Percentiles rank a stretch among this genome's conserved stretches.
phyloP scores from a whole-genome alignment of 345 rosid species.

The Excoecaria agallocha region DNA sequence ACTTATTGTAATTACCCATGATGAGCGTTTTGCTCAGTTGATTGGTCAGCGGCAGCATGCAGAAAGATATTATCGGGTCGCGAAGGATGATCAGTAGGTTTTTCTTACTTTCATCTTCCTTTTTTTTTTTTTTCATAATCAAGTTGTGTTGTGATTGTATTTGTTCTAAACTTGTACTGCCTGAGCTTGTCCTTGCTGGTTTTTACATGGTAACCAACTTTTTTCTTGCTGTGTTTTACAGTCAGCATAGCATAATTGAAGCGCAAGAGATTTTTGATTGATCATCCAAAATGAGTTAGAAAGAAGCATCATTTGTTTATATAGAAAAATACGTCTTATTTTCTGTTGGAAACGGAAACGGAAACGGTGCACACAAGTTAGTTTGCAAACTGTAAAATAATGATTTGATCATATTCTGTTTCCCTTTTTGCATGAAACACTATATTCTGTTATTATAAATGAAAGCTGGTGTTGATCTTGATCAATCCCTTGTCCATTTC shows the following conservation, averaged over 20 bases:
- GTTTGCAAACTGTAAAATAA: neutral
- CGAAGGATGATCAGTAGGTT: slow-evolving; percentile 85
- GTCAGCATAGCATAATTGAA: slow-evolving; percentile 97
- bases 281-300: slow-evolving; percentile 14
- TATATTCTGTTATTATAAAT: neutral
- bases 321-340: neutral
- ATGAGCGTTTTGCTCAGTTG: slow-evolving; percentile 92
- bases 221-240: slow-evolving; percentile 15
- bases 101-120: neutral
- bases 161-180: too few relatives aligned
- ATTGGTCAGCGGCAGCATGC: slow-evolving; percentile 96
- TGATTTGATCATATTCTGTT: neutral
- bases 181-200: too few relatives aligned
- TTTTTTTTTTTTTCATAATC: too few relatives aligned
- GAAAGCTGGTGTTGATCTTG: neutral
- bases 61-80: slow-evolving; percentile 76
- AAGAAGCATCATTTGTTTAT: neutral
- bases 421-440: neutral
- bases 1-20: slow-evolving; percentile 88
- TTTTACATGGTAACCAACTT: slow-evolving; percentile 14
- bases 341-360: neutral
- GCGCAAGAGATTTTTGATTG: slow-evolving; percentile 88
- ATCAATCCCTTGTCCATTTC: neutral
- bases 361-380: neutral
- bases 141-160: too few relatives aligned